A percentile compares a stretch with the other conserved stretches of the same genome.
These are phyloP conservation scores for Ophiostoma perfectum DNA, from an alignment of 2,329 filamentous ascomycete species.

Conservation along the genomic window DNA sequence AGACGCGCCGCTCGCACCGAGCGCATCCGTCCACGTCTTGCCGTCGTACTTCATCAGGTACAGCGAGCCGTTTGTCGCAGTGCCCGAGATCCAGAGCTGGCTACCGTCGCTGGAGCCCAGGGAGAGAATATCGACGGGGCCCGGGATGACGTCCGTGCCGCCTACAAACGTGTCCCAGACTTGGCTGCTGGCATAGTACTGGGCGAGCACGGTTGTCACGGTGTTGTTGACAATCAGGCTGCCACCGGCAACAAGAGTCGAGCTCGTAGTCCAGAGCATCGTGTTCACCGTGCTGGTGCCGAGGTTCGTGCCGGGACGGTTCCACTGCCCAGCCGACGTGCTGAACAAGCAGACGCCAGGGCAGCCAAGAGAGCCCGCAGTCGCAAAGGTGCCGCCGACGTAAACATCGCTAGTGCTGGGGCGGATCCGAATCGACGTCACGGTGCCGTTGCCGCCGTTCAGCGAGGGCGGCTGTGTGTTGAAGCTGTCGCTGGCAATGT, in stretches of 20 bases:
- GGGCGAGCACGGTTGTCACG: slow-evolving; percentile 58
- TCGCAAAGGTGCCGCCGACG: slow-evolving; percentile 78
- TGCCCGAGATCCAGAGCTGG: slow-evolving; percentile 78
- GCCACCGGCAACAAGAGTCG: slow-evolving; percentile 70
- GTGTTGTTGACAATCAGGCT: slow-evolving; percentile 65
- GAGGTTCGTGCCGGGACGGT: slow-evolving; percentile 66
- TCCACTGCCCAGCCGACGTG: slow-evolving; percentile 68
- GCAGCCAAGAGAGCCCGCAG: slow-evolving; percentile 77
- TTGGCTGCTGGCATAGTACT: slow-evolving; percentile 63
- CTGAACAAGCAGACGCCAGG: slow-evolving; percentile 77
- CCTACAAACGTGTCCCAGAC: slow-evolving; percentile 61
- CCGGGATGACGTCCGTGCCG: slow-evolving; percentile 60
- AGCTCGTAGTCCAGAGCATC: slow-evolving; percentile 70
- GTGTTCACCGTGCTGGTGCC: slow-evolving; percentile 59
- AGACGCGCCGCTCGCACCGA: slow-evolving; percentile 52
- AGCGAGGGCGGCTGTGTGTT: slow-evolving; percentile 69
- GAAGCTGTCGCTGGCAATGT: slow-evolving; percentile 62
- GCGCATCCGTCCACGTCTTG: slow-evolving; percentile 49
- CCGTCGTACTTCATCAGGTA: slow-evolving; percentile 83
- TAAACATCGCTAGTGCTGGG: slow-evolving; percentile 70
- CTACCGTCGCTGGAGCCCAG: slow-evolving; percentile 66
- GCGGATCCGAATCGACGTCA: slow-evolving; percentile 69
- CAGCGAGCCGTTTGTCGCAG: slow-evolving; percentile 54
- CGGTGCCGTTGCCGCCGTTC: slow-evolving; percentile 61
- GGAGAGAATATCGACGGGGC: slow-evolving; percentile 70